Percentiles rank a stretch among this genome's conserved stretches.
Evolutionary conservation across 306 rosid genomes (phyloP).

Genomic region (Fagus crenata): DNA sequence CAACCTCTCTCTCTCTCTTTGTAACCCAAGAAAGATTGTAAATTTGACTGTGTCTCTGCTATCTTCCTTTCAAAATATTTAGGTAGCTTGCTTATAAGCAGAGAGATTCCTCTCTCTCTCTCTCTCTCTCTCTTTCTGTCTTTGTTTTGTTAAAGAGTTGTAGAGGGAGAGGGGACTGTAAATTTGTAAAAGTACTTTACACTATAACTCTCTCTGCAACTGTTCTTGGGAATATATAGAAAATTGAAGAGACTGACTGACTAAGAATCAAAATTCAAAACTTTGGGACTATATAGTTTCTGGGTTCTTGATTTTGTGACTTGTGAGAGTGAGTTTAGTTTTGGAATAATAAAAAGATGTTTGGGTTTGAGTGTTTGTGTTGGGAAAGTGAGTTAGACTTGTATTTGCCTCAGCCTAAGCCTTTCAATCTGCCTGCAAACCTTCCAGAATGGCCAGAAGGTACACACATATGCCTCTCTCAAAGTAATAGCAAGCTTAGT

Average conservation of each 20-base stretch:
- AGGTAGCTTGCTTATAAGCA: too few relatives aligned
- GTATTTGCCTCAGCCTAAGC: conserved; percentile 39
- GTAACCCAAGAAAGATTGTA: too few relatives aligned
- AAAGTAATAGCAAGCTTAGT: not conserved
- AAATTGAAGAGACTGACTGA: not conserved
- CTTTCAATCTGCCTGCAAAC: conserved; percentile 71
- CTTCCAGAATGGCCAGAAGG: conserved; percentile 92
- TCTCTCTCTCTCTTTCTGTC: too few relatives aligned
- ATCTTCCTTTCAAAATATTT: too few relatives aligned
- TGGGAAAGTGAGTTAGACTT: conserved; percentile 45
- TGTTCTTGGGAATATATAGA: not conserved
- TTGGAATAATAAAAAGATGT: conserved; percentile 37
- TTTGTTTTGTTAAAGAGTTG: too few relatives aligned
- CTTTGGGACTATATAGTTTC: not conserved
- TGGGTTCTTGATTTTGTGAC: not conserved
- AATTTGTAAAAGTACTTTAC: too few relatives aligned
- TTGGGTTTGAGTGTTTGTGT: conserved; percentile 61
- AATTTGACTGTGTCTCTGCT: too few relatives aligned
- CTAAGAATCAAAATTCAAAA: conserved; percentile 12
- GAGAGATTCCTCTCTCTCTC: too few relatives aligned
- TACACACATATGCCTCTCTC: conserved; percentile 25
- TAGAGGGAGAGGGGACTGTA: too few relatives aligned
- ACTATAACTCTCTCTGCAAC: too few relatives aligned
- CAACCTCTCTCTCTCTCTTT: not conserved
- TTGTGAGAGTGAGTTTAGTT: not conserved